A percentile compares a stretch with the other conserved stretches of the same genome.
These are phyloP conservation scores for Neonectria neomacrospora DNA, from an alignment of 2,329 filamentous ascomycete genomes.

Conservation along the genomic window DNA sequence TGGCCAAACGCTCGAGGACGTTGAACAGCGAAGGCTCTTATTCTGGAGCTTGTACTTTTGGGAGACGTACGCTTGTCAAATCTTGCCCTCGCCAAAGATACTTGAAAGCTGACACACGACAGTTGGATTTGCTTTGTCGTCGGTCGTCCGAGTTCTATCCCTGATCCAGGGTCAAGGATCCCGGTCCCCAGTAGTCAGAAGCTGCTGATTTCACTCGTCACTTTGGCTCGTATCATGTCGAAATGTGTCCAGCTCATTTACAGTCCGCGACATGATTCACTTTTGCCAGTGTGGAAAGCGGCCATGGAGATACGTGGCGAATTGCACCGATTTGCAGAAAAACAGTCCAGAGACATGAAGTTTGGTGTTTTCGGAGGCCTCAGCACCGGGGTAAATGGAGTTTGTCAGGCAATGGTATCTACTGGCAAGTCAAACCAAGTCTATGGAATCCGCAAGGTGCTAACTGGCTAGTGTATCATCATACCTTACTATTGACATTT, in stretches of 20 bases:
- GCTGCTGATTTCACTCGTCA: slow-evolving; percentile 50
- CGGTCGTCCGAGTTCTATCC: slow-evolving; percentile 54
- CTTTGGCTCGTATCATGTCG: slow-evolving; percentile 53
- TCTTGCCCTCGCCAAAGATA: neutral
- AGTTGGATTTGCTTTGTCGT: slow-evolving; percentile 58
- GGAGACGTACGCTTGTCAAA: slow-evolving; percentile 51
- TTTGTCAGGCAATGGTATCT: slow-evolving; percentile 53
- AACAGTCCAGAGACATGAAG: slow-evolving; percentile 46
- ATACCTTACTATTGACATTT: slow-evolving; percentile 55
- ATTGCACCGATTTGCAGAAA: slow-evolving; percentile 45
- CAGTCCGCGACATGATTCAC: slow-evolving; percentile 51
- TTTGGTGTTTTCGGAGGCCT: slow-evolving; percentile 50
- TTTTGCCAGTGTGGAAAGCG: slow-evolving; percentile 47
- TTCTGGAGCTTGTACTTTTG: slow-evolving; percentile 54
- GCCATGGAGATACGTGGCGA: slow-evolving; percentile 47
- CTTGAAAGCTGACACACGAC: neutral
- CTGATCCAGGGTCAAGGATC: slow-evolving; percentile 50
- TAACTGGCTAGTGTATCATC: slow-evolving; percentile 53
- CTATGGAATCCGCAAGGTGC: neutral
- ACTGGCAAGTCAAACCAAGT: slow-evolving; percentile 47
- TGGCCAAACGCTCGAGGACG: slow-evolving; percentile 47
- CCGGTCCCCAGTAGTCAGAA: slow-evolving; percentile 51
- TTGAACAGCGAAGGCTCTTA: slow-evolving; percentile 50
- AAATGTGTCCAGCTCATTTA: slow-evolving; percentile 56
- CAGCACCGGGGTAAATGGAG: slow-evolving; percentile 52